Conservation (phyloP, 371 early-diverging fungal species). For the Mucor sp. region DNA sequence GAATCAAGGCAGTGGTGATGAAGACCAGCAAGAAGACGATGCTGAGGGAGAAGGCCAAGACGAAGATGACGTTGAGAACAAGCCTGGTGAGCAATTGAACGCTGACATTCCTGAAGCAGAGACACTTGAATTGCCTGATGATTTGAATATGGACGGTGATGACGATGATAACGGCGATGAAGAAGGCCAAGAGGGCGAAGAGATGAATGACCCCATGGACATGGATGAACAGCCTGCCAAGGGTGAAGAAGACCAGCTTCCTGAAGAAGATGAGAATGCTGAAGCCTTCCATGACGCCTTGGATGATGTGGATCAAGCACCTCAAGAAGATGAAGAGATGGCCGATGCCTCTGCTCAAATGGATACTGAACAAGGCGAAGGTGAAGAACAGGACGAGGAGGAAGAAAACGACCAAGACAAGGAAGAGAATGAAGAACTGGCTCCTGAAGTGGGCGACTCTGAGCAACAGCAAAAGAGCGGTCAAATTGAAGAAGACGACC, state of each 20-base stretch:
- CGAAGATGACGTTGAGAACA: constrained; percentile 47
- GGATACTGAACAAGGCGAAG: constrained; percentile 47
- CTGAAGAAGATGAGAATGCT: constrained; percentile 36
- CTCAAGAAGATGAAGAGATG: constrained; percentile 36
- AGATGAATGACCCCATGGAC: constrained; percentile 49
- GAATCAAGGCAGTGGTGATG: constrained; percentile 42
- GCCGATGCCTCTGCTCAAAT: constrained; percentile 31
- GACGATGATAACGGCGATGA: constrained; percentile 49
- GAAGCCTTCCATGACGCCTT: constrained; percentile 48
- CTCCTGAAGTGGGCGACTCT: constrained; percentile 54
- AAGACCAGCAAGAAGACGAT: constrained; percentile 32
- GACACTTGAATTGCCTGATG: constrained; percentile 65
- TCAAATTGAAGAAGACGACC: constrained; percentile 40
- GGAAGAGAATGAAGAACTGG: constrained; percentile 49
- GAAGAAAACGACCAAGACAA: constrained; percentile 45
- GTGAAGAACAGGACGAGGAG: constrained; percentile 40
- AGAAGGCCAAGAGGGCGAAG: constrained; percentile 33
- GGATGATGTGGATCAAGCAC: constrained; percentile 37
- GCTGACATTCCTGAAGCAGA: constrained; percentile 65
- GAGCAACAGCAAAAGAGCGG: constrained; percentile 45
- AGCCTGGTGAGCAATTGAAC: constrained; percentile 58
- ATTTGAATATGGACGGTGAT: constrained; percentile 61
- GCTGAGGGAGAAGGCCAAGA: constrained; percentile 38
- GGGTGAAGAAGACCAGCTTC: constrained; percentile 29
- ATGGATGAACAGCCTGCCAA: constrained; percentile 37